These are phyloP conservation scores for Trichomonas gallinae DNA, from an alignment of 208 protist species.

Conservation along the genomic window DNA sequence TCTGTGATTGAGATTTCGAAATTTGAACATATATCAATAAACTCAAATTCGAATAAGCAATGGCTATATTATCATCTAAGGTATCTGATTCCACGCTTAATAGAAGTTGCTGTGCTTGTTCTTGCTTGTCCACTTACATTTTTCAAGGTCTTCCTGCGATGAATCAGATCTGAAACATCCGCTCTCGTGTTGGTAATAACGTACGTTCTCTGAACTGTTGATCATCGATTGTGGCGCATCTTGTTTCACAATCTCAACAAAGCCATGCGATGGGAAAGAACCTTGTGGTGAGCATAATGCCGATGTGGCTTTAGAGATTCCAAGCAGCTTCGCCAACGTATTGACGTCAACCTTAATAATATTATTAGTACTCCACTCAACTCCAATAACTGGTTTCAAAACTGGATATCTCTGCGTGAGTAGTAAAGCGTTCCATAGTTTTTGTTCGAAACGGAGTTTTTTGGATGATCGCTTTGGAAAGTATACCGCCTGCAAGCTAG, in stretches of 20 bases:
- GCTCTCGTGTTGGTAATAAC: neutral
- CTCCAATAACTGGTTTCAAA: neutral
- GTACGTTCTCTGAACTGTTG: neutral
- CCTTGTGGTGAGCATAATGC: neutral
- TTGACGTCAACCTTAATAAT: neutral
- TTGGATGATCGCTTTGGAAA: conserved; percentile 8
- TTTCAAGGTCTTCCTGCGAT: neutral
- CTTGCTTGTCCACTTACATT: neutral
- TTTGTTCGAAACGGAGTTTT: neutral
- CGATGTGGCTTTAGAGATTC: neutral
- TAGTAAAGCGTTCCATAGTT: neutral
- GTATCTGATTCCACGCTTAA: neutral
- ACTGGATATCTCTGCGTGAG: neutral
- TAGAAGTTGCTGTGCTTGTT: neutral
- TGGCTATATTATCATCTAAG: no score
- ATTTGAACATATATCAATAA: no score
- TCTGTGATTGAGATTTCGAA: no score
- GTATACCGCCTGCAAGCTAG: neutral
- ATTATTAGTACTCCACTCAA: neutral
- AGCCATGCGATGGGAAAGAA: neutral
- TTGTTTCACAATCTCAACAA: neutral
- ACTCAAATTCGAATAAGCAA: no score
- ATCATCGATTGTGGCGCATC: neutral
- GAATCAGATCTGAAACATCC: neutral
- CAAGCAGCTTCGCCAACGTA: neutral